Percentiles rank a stretch among this genome's conserved stretches.
Conservation (phyloP, 129 eudicot genomes). For the Chrysanthemum lavandulifolium region DNA sequence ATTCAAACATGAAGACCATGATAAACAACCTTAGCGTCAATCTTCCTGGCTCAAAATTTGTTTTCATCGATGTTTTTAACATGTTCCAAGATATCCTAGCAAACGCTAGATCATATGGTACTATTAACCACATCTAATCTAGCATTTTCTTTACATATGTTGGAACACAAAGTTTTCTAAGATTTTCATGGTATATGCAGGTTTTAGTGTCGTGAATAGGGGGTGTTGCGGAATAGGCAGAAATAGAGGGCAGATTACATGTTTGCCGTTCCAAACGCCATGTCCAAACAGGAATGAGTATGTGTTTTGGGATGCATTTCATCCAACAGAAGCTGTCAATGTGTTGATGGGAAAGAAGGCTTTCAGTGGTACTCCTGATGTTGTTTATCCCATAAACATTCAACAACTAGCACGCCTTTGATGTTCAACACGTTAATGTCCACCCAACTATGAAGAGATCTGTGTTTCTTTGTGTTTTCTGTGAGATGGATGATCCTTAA, state of each 20-base stretch:
- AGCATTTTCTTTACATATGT: not conserved
- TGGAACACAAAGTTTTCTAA: conserved; percentile 3
- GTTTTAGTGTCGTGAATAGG: conserved; percentile 57
- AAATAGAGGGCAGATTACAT: conserved; percentile 86
- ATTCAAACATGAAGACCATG: conserved; percentile 68
- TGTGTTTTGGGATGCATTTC: conserved; percentile 95
- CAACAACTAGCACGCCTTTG: conserved; percentile 71
- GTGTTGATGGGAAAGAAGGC: conserved; percentile 72
- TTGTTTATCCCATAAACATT: conserved; percentile 72
- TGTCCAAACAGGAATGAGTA: conserved; percentile 65
- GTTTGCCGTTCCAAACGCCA: conserved; percentile 80
- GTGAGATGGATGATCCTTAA: conserved; percentile 25
- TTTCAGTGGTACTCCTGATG: conserved; percentile 48
- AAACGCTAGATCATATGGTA: conserved; percentile 70
- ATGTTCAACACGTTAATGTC: conserved; percentile 14
- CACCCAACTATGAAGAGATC: conserved; percentile 28
- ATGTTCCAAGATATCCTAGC: conserved; percentile 86
- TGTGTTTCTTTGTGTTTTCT: conserved; percentile 33
- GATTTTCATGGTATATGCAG: conserved; percentile 33
- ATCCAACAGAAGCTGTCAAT: conserved; percentile 87
- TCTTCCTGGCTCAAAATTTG: conserved; percentile 71
- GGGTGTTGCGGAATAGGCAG: conserved; percentile 95
- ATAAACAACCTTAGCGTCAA: conserved; percentile 54
- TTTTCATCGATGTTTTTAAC: conserved; percentile 64
- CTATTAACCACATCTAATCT: conserved; percentile 1